Percentiles rank a stretch among this genome's conserved stretches.
These are phyloP conservation scores for Fusarium brevicatenulatum DNA, from an alignment of 2,329 filamentous ascomycete species.

Conservation along the genomic window DNA sequence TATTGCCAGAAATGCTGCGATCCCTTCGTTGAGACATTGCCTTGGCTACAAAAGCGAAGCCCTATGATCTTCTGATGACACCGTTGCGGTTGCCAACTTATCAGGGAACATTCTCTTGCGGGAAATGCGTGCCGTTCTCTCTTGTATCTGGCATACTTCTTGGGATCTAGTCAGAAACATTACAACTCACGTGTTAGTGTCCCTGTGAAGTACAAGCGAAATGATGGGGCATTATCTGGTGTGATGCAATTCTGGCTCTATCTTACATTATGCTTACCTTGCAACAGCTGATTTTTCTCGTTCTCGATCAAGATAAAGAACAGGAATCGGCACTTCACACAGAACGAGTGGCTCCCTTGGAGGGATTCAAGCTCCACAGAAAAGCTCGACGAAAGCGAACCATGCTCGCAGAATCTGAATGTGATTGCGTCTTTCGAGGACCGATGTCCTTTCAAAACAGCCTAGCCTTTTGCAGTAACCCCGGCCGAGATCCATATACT, in stretches of 20 bases:
- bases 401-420: accelerated
- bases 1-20: accelerated
- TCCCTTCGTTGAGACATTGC: neutral
- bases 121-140: neutral
- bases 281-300: neutral
- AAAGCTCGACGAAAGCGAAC: neutral
- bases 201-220: neutral
- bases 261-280: neutral
- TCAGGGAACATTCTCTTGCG: neutral
- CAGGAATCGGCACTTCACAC: neutral
- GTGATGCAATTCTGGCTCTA: neutral
- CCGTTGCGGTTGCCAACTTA: neutral
- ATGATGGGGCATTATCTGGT: neutral
- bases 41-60: neutral
- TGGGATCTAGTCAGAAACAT: neutral
- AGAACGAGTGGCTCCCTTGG: neutral
- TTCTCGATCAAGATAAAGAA: neutral
- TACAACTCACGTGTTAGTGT: neutral
- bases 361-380: neutral
- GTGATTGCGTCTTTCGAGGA: neutral
- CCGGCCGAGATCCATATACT: neutral
- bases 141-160: neutral
- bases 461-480: neutral
- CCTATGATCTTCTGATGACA: neutral
- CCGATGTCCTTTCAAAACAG: neutral